A percentile compares a stretch with the other conserved stretches of the same genome.
Conservation (phyloP, 805 yeast species). For the Zygosaccharomyces bailii region DNA sequence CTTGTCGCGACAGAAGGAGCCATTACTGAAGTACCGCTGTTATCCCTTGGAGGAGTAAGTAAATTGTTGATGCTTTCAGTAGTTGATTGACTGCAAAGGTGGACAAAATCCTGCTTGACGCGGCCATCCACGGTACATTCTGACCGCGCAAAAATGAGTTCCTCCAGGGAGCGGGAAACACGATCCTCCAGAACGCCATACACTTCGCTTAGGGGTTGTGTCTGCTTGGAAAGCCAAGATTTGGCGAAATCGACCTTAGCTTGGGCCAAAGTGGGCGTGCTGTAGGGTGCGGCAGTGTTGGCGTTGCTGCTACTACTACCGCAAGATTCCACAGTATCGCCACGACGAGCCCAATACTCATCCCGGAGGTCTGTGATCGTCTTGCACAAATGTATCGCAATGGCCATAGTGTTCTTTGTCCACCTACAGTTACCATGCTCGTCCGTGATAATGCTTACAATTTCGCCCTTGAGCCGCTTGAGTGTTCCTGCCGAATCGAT, state of each 20-base stretch:
- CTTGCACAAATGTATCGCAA: constrained; percentile 52
- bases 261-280: constrained; percentile 29
- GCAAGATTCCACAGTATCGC: not conserved
- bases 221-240: constrained; percentile 79
- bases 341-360: constrained; percentile 18
- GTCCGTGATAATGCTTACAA: constrained; percentile 76
- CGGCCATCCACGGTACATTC: constrained; percentile 32
- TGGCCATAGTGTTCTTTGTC: constrained; percentile 75
- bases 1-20: not conserved
- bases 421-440: constrained; percentile 85
- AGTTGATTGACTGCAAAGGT: constrained; percentile 24
- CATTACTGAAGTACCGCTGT: constrained; percentile 1
- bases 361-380: constrained; percentile 31
- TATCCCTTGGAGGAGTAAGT: constrained; percentile 12
- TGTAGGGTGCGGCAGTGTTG: constrained; percentile 15
- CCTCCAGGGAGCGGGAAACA: constrained; percentile 49
- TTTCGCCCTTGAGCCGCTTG: constrained; percentile 58
- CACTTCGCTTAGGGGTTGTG: constrained; percentile 76
- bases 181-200: constrained; percentile 72
- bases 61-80: constrained; percentile 10
- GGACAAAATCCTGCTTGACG: constrained; percentile 35
- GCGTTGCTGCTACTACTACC: not conserved
- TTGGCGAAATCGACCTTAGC: constrained; percentile 51
- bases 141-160: constrained; percentile 36
- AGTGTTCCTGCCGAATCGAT: constrained; percentile 39